Conservation (phyloP, 1,139 yeast species). For the Hyphopichia wangnamkhiaoensis region DNA sequence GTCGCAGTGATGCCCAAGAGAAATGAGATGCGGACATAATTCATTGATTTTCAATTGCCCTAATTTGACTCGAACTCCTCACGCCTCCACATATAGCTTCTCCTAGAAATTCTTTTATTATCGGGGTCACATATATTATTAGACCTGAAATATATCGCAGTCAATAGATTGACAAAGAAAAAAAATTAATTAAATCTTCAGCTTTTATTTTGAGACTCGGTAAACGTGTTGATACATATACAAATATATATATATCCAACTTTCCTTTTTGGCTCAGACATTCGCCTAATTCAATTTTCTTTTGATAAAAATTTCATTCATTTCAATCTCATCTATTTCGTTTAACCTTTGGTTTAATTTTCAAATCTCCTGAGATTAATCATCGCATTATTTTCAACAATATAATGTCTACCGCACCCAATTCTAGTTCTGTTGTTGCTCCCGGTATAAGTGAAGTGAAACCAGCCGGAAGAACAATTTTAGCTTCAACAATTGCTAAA, state of each 20-base stretch:
- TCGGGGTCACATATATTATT: too few relatives aligned
- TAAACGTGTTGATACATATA: neutral
- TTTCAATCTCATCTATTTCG: too few relatives aligned
- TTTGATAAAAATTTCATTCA: neutral
- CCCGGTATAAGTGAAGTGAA: too few relatives aligned
- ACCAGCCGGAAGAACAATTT: slow-evolving; percentile 73
- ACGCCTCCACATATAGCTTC: neutral
- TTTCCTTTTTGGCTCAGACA: too few relatives aligned
- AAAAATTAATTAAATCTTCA: neutral
- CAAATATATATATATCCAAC: neutral
- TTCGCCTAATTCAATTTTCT: too few relatives aligned
- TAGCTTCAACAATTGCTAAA: slow-evolving; percentile 88
- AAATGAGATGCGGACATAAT: neutral
- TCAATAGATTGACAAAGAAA: neutral
- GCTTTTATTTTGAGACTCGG: slow-evolving; percentile 1
- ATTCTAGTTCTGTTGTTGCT: too few relatives aligned
- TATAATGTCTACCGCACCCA: neutral
- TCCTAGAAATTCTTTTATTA: too few relatives aligned
- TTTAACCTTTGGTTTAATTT: too few relatives aligned
- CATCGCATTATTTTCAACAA: neutral
- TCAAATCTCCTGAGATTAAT: too few relatives aligned
- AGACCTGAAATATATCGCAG: too few relatives aligned
- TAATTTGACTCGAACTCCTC: neutral
- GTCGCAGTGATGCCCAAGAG: neutral
- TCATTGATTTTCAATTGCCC: neutral